Conservation (phyloP, 225 moss, liverwort and hornwort genomes). For the Neckera pumila region DNA sequence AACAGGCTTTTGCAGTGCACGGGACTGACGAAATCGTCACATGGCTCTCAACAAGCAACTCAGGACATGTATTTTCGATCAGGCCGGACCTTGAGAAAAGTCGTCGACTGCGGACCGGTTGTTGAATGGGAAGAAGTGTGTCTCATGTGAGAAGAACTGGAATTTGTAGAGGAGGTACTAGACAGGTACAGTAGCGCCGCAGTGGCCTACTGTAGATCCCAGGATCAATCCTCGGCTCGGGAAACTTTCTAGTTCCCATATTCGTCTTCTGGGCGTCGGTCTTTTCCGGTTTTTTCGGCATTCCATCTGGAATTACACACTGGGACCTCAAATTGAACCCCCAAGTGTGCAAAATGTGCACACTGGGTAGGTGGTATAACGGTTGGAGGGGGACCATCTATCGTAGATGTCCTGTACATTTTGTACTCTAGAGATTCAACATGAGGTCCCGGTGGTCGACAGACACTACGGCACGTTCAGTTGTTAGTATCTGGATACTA, state of each 20-base stretch:
- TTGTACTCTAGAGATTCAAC: background rate
- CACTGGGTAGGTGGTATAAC: background rate
- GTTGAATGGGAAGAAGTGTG: too few species aligned
- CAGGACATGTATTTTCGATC: background rate
- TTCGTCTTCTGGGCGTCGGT: too few species aligned
- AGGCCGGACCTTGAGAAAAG: background rate
- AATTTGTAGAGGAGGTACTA: too few species aligned
- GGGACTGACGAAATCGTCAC: too few species aligned
- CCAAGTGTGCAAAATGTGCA: background rate
- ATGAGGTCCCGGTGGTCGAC: background rate
- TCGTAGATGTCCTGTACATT: accelerated
- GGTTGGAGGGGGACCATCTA: background rate
- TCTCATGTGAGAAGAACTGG: background rate
- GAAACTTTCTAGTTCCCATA: background rate
- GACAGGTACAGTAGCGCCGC: background rate
- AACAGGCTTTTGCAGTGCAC: too few species aligned
- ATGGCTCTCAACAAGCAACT: too few species aligned
- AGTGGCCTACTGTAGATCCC: background rate
- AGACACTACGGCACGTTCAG: background rate
- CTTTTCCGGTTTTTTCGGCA: background rate
- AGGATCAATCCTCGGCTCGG: accelerated
- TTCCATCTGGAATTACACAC: background rate
- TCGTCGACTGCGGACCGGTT: background rate
- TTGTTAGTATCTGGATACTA: background rate
- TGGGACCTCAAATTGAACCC: background rate